phyloP scores from a whole-genome alignment of 148 eudicot species.

The Salicornia ramosissima region DNA sequence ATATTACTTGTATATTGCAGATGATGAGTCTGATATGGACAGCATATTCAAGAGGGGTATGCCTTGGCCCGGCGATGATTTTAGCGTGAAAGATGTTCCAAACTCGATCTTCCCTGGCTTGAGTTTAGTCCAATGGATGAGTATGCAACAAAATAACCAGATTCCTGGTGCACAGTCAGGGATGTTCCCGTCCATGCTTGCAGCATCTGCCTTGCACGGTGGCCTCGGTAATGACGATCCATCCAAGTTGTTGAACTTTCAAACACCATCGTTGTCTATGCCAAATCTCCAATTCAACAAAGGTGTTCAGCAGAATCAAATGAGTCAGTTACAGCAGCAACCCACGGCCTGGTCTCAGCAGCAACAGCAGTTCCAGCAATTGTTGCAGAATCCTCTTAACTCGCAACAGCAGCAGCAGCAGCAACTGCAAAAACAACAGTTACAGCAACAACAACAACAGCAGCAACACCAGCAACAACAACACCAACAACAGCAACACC shows the following conservation, averaged over 20 bases:
- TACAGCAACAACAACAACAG: constrained; percentile 32
- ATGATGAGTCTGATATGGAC: constrained; percentile 71
- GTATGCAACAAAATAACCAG: constrained; percentile 88
- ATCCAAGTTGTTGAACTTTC: constrained; percentile 80
- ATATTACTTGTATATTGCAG: constrained; percentile 32
- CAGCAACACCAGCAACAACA: constrained; percentile 40
- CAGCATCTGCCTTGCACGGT: constrained; percentile 40
- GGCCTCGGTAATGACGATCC: constrained; percentile 59
- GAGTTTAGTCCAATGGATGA: constrained; percentile 97
- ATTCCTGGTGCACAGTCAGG: constrained; percentile 56
- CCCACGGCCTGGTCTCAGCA: constrained; percentile 60
- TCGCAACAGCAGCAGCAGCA: constrained; percentile 42
- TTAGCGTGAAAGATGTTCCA: constrained; percentile 73
- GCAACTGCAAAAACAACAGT: constrained; percentile 17
- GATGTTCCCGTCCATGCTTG: constrained; percentile 46
- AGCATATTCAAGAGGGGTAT: constrained; percentile 64
- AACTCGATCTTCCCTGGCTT: constrained; percentile 83
- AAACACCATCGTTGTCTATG: constrained; percentile 50
- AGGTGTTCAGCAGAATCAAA: constrained; percentile 47
- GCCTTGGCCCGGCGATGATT: constrained; percentile 90
- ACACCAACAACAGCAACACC: constrained; percentile 32
- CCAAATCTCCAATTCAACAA: constrained; percentile 59
- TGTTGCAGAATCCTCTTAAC: constrained; percentile 36
- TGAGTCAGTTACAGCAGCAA: constrained; percentile 49
- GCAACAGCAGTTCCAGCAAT: constrained; percentile 63